These are phyloP conservation scores for Phoma sp. DNA, from an alignment of 2,329 filamentous ascomycete genomes.

Conservation along the genomic window DNA sequence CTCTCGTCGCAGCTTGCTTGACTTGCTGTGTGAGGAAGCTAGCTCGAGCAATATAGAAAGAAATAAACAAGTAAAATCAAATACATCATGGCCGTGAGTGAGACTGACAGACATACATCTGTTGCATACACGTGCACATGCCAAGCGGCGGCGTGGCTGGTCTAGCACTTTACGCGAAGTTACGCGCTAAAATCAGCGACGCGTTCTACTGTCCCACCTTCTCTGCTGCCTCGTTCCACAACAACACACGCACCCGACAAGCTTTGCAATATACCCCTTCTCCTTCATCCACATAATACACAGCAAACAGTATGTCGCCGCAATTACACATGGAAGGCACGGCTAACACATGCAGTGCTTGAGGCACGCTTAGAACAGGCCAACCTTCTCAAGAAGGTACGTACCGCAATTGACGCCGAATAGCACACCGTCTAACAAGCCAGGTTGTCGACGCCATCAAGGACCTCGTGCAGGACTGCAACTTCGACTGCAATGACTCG, in stretches of 20 bases:
- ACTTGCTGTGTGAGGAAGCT: conserved; percentile 14
- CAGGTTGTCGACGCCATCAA: conserved; percentile 99
- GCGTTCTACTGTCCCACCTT: conserved; percentile 12
- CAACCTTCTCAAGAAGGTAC: conserved; percentile 89
- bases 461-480: conserved; percentile 99
- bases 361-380: conserved; percentile 98
- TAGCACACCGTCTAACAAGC: conserved; percentile 20
- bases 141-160: conserved; percentile 3
- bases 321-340: no score
- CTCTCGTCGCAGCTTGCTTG: conserved; percentile 4
- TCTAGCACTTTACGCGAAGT: conserved; percentile 15
- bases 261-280: conserved; percentile 3
- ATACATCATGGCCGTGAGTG: neutral
- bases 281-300: conserved; percentile 7
- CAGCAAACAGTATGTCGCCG: conserved; percentile 12
- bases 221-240: conserved; percentile 12
- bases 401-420: neutral
- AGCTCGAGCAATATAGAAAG: neutral
- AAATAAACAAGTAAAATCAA: neutral
- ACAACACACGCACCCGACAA: neutral
- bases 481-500: conserved; percentile 99
- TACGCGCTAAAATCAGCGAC: conserved; percentile 10
- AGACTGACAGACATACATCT: no score
- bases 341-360: conserved; percentile 69
- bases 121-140: no score